A percentile compares a stretch with the other conserved stretches of the same genome.
phyloP scores from a whole-genome alignment of 176 grass and related monocot genomes.

The Carex littledalei region DNA sequence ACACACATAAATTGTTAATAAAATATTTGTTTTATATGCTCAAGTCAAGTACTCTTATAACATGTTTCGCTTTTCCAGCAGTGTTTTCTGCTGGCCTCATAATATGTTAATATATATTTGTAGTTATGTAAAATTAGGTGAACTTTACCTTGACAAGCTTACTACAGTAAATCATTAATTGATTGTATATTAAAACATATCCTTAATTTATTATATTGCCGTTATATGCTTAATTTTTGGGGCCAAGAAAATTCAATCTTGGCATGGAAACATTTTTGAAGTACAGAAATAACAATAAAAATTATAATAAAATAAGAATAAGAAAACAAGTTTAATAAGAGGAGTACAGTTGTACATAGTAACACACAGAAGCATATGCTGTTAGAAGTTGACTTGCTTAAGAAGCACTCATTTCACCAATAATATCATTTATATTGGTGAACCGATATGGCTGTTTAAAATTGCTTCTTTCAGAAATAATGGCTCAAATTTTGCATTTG shows the following conservation, averaged over 20 bases:
- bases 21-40: not conserved
- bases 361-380: not conserved
- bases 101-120: not conserved
- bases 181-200: not conserved
- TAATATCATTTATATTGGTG: constrained; percentile 1
- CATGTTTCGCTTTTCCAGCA: too few species aligned
- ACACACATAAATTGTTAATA: not conserved
- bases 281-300: not conserved
- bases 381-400: not conserved
- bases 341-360: not conserved
- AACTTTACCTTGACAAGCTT: not conserved
- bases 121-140: not conserved
- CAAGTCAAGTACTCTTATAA: not conserved
- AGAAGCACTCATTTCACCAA: not conserved
- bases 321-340: not conserved
- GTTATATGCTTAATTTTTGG: not conserved
- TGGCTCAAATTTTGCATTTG: not conserved
- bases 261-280: not conserved
- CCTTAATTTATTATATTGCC: not conserved
- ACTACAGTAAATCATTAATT: not conserved
- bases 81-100: too few species aligned
- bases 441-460: not conserved
- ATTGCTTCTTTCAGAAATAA: not conserved
- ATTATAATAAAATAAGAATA: not conserved
- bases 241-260: not conserved